These are phyloP conservation scores for Exserohilum rostratum DNA, from an alignment of 2,329 filamentous ascomycete genomes.

Conservation along the genomic window DNA sequence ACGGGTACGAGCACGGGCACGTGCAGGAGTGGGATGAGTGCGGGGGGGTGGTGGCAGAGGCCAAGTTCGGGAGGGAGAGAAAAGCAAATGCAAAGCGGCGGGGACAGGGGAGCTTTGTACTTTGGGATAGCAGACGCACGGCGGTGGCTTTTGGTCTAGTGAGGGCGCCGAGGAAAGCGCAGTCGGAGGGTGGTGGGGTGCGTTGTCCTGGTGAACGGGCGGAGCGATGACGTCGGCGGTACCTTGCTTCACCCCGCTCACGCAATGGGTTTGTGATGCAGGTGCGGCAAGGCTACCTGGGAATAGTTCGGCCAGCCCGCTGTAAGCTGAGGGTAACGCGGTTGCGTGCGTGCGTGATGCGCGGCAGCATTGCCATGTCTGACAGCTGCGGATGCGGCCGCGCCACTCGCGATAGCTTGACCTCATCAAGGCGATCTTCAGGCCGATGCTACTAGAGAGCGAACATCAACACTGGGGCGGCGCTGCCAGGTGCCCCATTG, in stretches of 20 bases:
- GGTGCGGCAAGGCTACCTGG: constrained; percentile 1
- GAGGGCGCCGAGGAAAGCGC: constrained; percentile 14
- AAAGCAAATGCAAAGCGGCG: neutral
- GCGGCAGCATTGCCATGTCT: neutral
- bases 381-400: neutral
- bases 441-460: neutral
- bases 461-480: neutral
- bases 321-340: constrained; percentile 6
- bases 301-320: neutral
- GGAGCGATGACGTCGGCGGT: constrained; percentile 12
- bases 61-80: too few relatives aligned
- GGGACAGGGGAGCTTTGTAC: constrained; percentile 1
- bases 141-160: constrained; percentile 2
- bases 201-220: constrained; percentile 13
- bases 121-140: neutral
- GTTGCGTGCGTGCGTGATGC: neutral
- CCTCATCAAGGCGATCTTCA: neutral
- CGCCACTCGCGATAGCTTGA: neutral
- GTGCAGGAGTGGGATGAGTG: constrained; percentile 12
- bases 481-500: neutral
- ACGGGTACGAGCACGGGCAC: constrained; percentile 11
- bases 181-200: constrained; percentile 4
- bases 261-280: constrained; percentile 6
- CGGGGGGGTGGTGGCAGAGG: constrained; percentile 10
- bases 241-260: constrained; percentile 13